Percentiles rank a stretch among this genome's conserved stretches.
Conservation (phyloP, 495 filamentous ascomycete genomes). For the Podospora pseudoanserina region DNA sequence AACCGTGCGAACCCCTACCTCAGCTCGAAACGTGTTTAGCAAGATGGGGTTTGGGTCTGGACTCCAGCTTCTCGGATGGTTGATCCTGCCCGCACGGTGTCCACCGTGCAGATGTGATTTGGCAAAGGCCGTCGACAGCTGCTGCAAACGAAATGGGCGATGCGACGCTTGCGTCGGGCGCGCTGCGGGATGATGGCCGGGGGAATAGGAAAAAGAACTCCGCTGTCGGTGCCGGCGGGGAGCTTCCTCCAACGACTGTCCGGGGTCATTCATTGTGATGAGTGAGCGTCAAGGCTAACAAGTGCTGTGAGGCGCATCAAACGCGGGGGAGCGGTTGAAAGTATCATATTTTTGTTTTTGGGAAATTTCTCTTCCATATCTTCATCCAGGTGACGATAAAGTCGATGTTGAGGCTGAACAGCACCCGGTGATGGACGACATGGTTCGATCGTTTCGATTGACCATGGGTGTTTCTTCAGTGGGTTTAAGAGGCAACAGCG, state of each 20-base stretch:
- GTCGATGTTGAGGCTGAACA: background rate
- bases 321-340: background rate
- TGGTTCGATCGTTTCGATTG: background rate
- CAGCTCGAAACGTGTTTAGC: background rate
- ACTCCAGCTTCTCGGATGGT: background rate
- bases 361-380: background rate
- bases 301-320: background rate
- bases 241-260: too few relatives aligned
- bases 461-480: background rate
- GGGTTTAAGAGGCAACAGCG: background rate
- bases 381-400: background rate
- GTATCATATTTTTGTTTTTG: background rate
- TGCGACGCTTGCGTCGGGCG: background rate
- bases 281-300: background rate
- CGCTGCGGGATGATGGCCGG: background rate
- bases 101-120: background rate
- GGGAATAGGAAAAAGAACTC: background rate
- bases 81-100: background rate
- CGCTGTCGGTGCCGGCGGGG: background rate
- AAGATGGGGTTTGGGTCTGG: background rate
- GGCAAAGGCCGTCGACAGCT: background rate
- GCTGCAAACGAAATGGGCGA: conserved; percentile 1
- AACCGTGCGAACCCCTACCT: background rate
- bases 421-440: background rate
- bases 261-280: background rate